Conservation (phyloP, 2,329 filamentous ascomycete genomes). For the Exutisphaerella laricina region DNA sequence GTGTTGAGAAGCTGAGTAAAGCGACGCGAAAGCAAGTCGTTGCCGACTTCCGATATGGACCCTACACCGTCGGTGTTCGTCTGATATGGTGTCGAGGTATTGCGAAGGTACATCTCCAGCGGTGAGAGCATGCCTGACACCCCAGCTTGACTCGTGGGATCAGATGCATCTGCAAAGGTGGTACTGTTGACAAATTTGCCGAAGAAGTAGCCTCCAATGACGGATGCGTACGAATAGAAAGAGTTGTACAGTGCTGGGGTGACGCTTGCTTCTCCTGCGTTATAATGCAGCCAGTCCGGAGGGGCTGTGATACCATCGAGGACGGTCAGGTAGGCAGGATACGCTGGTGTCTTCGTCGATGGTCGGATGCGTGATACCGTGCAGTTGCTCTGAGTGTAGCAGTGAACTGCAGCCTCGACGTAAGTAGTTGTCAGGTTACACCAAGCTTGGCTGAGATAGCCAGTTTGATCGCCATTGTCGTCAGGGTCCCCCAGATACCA, state of each 20-base stretch:
- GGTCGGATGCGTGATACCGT: neutral
- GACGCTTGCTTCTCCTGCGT: neutral
- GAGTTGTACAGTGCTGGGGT: neutral
- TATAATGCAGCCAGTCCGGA: neutral
- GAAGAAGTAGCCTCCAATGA: neutral
- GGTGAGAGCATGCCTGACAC: neutral
- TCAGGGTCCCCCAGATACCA: neutral
- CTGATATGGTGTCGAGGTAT: neutral
- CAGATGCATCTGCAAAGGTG: neutral
- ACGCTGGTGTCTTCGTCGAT: neutral
- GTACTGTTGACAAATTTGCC: neutral
- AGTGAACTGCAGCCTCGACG: slow-evolving; percentile 8
- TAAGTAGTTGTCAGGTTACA: slow-evolving; percentile 8
- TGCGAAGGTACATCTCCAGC: neutral
- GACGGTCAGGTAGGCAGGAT: neutral
- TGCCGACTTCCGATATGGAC: neutral
- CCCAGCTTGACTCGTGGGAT: neutral
- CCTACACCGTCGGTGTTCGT: neutral
- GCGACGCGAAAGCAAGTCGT: neutral
- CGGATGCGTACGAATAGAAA: neutral
- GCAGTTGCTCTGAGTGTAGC: slow-evolving; percentile 1
- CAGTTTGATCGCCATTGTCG: neutral
- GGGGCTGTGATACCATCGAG: slow-evolving; percentile 1
- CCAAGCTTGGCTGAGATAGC: slow-evolving; percentile 1
- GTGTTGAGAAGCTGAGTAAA: slow-evolving; percentile 3